phyloP scores from a whole-genome alignment of 164 flowering plant genomes.

The Cinnamomum micranthum region DNA sequence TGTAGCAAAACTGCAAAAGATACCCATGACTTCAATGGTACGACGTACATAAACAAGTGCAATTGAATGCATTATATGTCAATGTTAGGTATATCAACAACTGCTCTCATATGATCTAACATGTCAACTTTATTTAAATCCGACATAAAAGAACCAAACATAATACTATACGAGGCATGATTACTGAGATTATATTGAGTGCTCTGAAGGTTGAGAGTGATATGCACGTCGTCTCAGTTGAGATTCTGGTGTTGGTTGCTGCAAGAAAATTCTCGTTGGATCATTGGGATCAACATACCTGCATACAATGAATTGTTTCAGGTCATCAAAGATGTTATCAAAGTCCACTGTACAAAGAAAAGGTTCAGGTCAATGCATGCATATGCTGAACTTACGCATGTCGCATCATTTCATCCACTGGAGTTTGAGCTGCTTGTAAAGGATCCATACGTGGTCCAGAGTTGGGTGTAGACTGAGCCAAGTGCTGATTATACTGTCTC shows the following conservation, averaged over 20 bases:
- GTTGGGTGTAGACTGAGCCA: constrained; percentile 13
- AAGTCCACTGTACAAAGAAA: not conserved
- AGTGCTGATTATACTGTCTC: constrained; percentile 59
- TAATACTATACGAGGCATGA: not conserved
- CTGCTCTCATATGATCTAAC: no score
- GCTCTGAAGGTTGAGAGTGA: constrained; percentile 46
- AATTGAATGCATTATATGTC: no score
- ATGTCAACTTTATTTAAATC: no score
- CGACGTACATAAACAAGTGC: no score
- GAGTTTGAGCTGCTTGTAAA: constrained; percentile 82
- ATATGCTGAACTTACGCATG: constrained; percentile 71
- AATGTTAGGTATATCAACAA: no score
- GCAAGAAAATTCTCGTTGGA: constrained; percentile 85
- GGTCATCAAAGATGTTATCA: not conserved
- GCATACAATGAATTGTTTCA: constrained; percentile 16
- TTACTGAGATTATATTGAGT: constrained; percentile 5
- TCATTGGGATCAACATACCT: constrained; percentile 98
- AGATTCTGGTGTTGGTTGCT: constrained; percentile 73
- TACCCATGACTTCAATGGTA: no score
- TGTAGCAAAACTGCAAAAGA: no score
- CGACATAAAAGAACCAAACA: no score
- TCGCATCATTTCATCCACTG: constrained; percentile 98
- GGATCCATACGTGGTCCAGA: constrained; percentile 62
- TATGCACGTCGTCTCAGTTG: constrained; percentile 86
- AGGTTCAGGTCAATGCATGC: not conserved